Evolutionary conservation across 768 basidiomycete genomes (phyloP), one percentile per base, ranked within the genome.

Genomic region (Ephemerocybe angulata): DNA sequence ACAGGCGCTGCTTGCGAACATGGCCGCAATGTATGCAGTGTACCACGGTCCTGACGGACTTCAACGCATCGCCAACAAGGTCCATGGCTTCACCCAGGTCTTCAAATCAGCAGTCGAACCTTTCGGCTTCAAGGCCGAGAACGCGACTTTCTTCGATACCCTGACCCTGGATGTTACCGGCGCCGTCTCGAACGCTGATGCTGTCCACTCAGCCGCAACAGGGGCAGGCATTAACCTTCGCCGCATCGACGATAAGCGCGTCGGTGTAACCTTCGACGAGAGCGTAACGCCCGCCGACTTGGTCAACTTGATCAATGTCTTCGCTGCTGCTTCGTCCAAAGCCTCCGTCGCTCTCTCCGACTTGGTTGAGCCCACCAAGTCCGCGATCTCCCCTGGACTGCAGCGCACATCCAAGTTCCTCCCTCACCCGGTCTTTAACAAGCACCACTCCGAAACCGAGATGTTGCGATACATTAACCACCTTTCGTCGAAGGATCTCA

Each of bases 21-120:
- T 98, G 93, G 93, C 97, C 19, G 94, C 95, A 31, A 98, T 99
- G 96, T 94, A 93, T 66, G 94, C 94, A 5, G 84, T 98, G 21
- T 98, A 97, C 69, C 97, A 99, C 65, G 97, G 97, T 11, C 90
- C 97, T 0, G 79, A 76, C 41, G 94, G 95, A 54, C 79, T 99
- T 27, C 75, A 78, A 55, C 83, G 84, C 43, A 98, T 98, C 59
- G 94, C 93, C 19, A 76, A 81, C 66, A 93, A 90, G 72, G 90
- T 98, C n/a, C 93, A 98, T 69, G 79, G 85, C 19, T 83, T 92
- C 61, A 88, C 97, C 0, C 85, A 87, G 53, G 77, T 92, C 52
- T 81, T 98, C 62, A 85, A 82, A 65, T 68, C 75, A 1, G 71
- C 81, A 1, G 76, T 96, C 43, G 83, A 89, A 63, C 64, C 72